Conservation (phyloP, 2,329 filamentous ascomycete species). For the Colletotrichum sp. region DNA sequence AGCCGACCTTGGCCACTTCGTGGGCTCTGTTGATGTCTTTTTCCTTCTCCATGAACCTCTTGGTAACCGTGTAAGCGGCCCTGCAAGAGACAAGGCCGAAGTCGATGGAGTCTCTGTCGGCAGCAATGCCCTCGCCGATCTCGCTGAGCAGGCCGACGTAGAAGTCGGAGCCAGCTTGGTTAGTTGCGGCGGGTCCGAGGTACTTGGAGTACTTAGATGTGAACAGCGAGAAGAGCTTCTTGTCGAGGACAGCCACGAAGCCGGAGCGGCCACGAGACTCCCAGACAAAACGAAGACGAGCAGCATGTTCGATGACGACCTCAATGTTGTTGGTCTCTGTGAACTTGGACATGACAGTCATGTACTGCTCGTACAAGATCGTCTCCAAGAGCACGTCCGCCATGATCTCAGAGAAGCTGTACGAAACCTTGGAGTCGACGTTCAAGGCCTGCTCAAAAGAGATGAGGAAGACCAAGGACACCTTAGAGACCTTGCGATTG, state of each 20-base stretch:
- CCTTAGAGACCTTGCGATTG: constrained; percentile 35
- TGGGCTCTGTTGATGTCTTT: constrained; percentile 44
- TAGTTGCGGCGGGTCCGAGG: constrained; percentile 24
- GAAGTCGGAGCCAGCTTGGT: constrained; percentile 39
- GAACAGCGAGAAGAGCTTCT: constrained; percentile 43
- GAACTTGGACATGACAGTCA: constrained; percentile 25
- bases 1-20: constrained; percentile 46
- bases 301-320: constrained; percentile 39
- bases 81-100: constrained; percentile 42
- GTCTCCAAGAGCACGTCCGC: constrained; percentile 41
- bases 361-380: constrained; percentile 40
- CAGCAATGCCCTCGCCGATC: constrained; percentile 36
- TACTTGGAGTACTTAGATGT: constrained; percentile 32
- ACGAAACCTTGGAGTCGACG: constrained; percentile 32
- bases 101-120: constrained; percentile 33
- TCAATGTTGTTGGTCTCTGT: constrained; percentile 30
- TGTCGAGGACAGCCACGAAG: constrained; percentile 44
- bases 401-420: constrained; percentile 45
- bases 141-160: constrained; percentile 44
- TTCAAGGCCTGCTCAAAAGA: constrained; percentile 46
- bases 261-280: constrained; percentile 27
- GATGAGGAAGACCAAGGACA: constrained; percentile 49
- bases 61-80: constrained; percentile 25
- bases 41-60: constrained; percentile 37
- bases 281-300: constrained; percentile 41